These are phyloP conservation scores for Epithemia pelagica DNA, from an alignment of 108 stramenopile genomes.

Conservation along the genomic window DNA sequence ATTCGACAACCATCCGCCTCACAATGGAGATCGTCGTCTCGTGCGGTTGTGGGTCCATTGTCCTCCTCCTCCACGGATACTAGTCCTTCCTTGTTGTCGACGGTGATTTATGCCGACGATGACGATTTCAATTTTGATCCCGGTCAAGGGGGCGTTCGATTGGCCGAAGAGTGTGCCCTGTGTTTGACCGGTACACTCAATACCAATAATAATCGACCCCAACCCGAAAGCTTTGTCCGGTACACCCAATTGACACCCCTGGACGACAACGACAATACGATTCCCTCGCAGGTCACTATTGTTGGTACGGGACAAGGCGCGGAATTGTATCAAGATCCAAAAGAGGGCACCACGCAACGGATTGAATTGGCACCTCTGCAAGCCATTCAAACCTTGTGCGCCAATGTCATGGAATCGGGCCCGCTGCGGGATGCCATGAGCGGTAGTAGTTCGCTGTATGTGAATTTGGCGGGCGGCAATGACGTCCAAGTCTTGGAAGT, in stretches of 20 bases:
- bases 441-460: constrained; percentile 18
- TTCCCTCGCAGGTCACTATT: constrained; percentile 33
- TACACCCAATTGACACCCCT: constrained; percentile 36
- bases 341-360: constrained; percentile 33
- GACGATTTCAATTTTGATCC: constrained; percentile 37
- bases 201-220: constrained; percentile 7
- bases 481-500: constrained; percentile 68
- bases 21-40: too few species aligned
- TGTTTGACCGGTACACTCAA: constrained; percentile 43
- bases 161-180: constrained; percentile 53
- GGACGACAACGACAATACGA: constrained; percentile 27
- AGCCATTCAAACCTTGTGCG: constrained; percentile 21
- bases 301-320: constrained; percentile 52
- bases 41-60: too few species aligned
- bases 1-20: too few species aligned
- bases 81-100: not conserved
- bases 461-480: constrained; percentile 67
- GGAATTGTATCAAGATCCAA: constrained; percentile 65
- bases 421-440: constrained; percentile 37
- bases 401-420: not conserved
- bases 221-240: constrained; percentile 33
- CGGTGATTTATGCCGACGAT: constrained; percentile 36
- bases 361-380: constrained; percentile 46
- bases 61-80: too few species aligned
- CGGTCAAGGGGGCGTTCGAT: constrained; percentile 49